Conservation (phyloP, 805 yeast species). For the Candida boleticola region DNA sequence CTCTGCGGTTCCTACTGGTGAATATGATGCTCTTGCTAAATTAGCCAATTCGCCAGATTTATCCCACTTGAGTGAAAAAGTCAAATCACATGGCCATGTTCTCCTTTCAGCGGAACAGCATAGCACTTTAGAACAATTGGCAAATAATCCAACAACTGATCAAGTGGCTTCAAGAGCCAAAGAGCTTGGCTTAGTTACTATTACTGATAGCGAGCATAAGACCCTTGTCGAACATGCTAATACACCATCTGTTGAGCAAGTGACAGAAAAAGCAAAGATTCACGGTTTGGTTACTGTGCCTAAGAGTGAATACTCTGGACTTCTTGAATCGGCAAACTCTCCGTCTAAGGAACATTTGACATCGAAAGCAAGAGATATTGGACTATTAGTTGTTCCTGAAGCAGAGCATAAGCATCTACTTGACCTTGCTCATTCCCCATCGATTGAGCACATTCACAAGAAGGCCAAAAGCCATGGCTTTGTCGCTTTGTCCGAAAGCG, state of each 20-base stretch:
- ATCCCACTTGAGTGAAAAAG: slow-evolving; percentile 16
- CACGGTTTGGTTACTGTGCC: slow-evolving; percentile 12
- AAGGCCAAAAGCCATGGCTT: slow-evolving; percentile 14
- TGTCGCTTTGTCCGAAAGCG: slow-evolving; percentile 12
- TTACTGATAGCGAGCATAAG: slow-evolving; percentile 28
- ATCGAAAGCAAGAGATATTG: slow-evolving; percentile 18
- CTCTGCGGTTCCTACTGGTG: slow-evolving; percentile 1
- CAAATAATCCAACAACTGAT: slow-evolving; percentile 20
- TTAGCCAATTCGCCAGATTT: slow-evolving; percentile 20
- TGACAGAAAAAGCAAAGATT: slow-evolving; percentile 17
- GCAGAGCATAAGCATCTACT: slow-evolving; percentile 3
- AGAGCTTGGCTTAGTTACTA: slow-evolving; percentile 21
- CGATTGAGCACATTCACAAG: slow-evolving; percentile 14
- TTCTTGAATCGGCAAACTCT: slow-evolving; percentile 11
- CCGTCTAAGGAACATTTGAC: slow-evolving; percentile 21
- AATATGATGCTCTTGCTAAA: slow-evolving; percentile 1
- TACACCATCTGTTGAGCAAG: slow-evolving; percentile 22
- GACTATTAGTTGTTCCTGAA: slow-evolving; percentile 16
- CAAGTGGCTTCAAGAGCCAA: slow-evolving; percentile 21
- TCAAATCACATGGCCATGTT: slow-evolving; percentile 10
- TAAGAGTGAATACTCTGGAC: slow-evolving; percentile 10
- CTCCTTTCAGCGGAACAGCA: slow-evolving; percentile 11
- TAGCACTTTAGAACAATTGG: slow-evolving; percentile 14
- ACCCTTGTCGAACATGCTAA: slow-evolving; percentile 23
- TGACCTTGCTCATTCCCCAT: slow-evolving; percentile 16